Evolutionary conservation across 768 basidiomycete genomes (phyloP), one percentile per base, ranked within the genome.

Genomic region (Tylopilus vinaceipallidus): DNA sequence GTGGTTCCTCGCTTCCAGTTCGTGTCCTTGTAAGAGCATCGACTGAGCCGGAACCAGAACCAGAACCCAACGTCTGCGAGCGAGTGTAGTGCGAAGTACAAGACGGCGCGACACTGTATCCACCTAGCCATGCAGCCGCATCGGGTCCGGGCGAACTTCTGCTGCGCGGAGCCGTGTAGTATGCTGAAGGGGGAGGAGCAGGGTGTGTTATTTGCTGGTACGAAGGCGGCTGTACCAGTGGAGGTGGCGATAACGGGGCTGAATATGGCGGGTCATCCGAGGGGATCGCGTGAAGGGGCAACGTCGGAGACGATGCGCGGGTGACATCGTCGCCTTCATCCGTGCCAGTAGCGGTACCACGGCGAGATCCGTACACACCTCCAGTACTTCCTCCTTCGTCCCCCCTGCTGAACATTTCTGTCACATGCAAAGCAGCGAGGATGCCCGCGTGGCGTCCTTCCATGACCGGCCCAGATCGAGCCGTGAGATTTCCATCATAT

Each of bases 1-100:
- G 30, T 8, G 58, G 65, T 13, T 67, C 66, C 22, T 67, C 67
- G 13, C 66, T 67, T 36, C 66, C 66, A 16, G 62, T 67, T 12
- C 45, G 54, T 16, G 65, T 69, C 37, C 60, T 46, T 4, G 53
- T 50, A 29, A 68, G 67, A 4, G 61, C 62, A 16, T 67, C 63
- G 26, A 61, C 54, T 2, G 64, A 66, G 14, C 57, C 57, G 0
- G 61, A 66, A 5, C 55, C 49, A 20, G 61, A 65, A 1, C 64
- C 55, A 26, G 64, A 65, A 9, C 64, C 64, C 13, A 61, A 35
- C 0, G 66, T 69, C 39, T 67, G 61, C 17, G 65, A 69, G 40
- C 47, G 56, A 17, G 67, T 45, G 8, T 63, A 56, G 19, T 69
- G 55, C 10, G 67, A 69, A 13, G 32, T 50, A 22, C 34, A 63